Conservation (phyloP, 2,329 filamentous ascomycete species). For the Pseudogymnoascus sp. region DNA sequence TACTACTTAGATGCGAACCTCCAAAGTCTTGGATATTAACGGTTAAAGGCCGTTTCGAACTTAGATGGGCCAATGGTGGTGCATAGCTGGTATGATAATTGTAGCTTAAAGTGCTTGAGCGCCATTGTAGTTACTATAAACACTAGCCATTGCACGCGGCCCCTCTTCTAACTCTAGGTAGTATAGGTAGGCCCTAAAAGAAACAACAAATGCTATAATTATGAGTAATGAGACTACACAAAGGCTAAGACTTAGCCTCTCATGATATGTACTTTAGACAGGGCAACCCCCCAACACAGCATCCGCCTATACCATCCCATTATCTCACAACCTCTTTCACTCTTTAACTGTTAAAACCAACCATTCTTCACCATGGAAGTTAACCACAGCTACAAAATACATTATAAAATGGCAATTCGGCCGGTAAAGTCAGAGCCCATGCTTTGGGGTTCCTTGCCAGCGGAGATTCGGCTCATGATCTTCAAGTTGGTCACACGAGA, state of each 20-base stretch:
- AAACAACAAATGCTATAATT: neutral
- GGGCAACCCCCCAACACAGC: neutral
- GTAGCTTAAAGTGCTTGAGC: no score
- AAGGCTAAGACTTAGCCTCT: neutral
- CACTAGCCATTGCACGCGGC: neutral
- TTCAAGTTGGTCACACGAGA: constrained; percentile 21
- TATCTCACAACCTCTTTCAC: neutral
- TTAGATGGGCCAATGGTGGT: no score
- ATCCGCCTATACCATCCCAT: neutral
- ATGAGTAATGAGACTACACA: neutral
- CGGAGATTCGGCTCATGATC: constrained; percentile 29
- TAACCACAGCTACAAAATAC: neutral
- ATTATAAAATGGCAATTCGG: neutral
- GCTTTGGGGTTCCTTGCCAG: constrained; percentile 9
- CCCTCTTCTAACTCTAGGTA: neutral
- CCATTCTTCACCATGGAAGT: neutral
- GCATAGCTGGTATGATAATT: no score
- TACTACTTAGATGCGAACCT: neutral
- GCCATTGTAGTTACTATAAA: neutral
- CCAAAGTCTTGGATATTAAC: no score
- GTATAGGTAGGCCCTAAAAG: neutral
- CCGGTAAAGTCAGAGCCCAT: neutral
- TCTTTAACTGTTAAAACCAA: neutral
- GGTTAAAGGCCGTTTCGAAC: no score
- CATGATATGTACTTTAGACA: neutral